phyloP scores from a whole-genome alignment of 352 stramenopile genomes.

The Lagenidium giganteum region DNA sequence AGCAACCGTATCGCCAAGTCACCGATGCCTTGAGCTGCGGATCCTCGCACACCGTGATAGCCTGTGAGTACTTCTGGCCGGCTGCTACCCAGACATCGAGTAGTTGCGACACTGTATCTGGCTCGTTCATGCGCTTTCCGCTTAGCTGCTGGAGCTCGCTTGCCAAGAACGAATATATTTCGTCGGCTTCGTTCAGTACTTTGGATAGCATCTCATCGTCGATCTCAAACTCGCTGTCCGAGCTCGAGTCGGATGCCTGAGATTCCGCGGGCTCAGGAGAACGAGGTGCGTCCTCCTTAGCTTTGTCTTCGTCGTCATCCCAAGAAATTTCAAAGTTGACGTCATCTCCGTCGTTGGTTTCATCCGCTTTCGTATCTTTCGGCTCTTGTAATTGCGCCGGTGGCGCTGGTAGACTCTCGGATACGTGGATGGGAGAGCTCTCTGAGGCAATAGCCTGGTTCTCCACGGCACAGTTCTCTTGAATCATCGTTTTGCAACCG shows the following conservation, averaged over 20 bases:
- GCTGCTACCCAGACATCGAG: constrained; percentile 62
- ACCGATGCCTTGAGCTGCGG: constrained; percentile 18
- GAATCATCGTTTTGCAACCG: constrained; percentile 9
- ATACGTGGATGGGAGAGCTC: too few relatives aligned
- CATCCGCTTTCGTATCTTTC: neutral
- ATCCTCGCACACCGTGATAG: constrained; percentile 31
- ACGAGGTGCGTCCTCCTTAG: neutral
- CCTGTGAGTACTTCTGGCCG: constrained; percentile 59
- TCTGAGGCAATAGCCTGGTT: too few relatives aligned
- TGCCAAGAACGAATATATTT: constrained; percentile 52
- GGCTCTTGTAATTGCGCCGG: neutral
- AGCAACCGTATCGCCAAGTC: constrained; percentile 47
- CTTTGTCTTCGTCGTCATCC: neutral
- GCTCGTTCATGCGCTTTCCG: constrained; percentile 23
- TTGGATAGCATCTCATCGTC: constrained; percentile 10
- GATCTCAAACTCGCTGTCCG: too few relatives aligned
- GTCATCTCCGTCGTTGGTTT: constrained; percentile 2
- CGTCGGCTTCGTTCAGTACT: constrained; percentile 47
- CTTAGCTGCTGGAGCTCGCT: constrained; percentile 36
- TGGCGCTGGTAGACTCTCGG: too few relatives aligned
- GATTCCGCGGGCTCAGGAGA: too few relatives aligned
- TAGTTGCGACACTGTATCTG: constrained; percentile 44
- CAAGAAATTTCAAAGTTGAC: constrained; percentile 18
- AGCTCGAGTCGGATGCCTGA: too few relatives aligned
- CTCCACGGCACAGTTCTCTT: too few relatives aligned